Evolutionary conservation across 2,329 filamentous ascomycete genomes (phyloP).

Genomic region (Nothopassalora personata): DNA sequence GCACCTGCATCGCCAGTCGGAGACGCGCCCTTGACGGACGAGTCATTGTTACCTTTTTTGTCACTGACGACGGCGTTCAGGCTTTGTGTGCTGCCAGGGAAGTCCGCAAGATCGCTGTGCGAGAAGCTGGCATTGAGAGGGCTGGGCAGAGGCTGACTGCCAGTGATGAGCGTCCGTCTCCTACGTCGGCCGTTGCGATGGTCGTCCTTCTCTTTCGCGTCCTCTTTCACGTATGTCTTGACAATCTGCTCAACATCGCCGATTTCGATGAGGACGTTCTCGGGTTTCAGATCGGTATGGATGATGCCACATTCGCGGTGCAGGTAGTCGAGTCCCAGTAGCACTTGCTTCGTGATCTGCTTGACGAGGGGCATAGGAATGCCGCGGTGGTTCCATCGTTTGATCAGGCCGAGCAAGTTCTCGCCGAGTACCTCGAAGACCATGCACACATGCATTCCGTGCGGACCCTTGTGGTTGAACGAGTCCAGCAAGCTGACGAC

Average conservation of each 20-base stretch:
- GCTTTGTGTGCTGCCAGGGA: constrained; percentile 60
- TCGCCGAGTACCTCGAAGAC: constrained; percentile 97
- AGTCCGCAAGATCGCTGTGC: constrained; percentile 62
- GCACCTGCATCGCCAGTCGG: constrained; percentile 38
- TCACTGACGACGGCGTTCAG: constrained; percentile 81
- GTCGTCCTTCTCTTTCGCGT: constrained; percentile 68
- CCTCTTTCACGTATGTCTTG: constrained; percentile 87
- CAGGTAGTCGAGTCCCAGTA: constrained; percentile 90
- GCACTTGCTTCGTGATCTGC: constrained; percentile 97
- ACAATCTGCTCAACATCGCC: constrained; percentile 98
- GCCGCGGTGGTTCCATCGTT: constrained; percentile 95
- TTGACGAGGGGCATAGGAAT: constrained; percentile 96
- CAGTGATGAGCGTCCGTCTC: constrained; percentile 89
- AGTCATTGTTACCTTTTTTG: constrained; percentile 48
- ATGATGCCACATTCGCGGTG: constrained; percentile 98
- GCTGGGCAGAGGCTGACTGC: constrained; percentile 91
- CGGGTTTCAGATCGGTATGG: constrained; percentile 94
- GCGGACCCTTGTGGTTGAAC: constrained; percentile 95
- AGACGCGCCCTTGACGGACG: constrained; percentile 39
- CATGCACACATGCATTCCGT: constrained; percentile 97
- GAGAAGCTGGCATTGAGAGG: constrained; percentile 90
- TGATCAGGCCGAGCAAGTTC: constrained; percentile 90
- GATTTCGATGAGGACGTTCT: constrained; percentile 98
- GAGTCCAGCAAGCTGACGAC: constrained; percentile 95
- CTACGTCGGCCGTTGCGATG: constrained; percentile 86